A percentile compares a stretch with the other conserved stretches of the same genome.
phyloP scores from a whole-genome alignment of 495 filamentous ascomycete species.

The Clohesyomyces aquaticus region DNA sequence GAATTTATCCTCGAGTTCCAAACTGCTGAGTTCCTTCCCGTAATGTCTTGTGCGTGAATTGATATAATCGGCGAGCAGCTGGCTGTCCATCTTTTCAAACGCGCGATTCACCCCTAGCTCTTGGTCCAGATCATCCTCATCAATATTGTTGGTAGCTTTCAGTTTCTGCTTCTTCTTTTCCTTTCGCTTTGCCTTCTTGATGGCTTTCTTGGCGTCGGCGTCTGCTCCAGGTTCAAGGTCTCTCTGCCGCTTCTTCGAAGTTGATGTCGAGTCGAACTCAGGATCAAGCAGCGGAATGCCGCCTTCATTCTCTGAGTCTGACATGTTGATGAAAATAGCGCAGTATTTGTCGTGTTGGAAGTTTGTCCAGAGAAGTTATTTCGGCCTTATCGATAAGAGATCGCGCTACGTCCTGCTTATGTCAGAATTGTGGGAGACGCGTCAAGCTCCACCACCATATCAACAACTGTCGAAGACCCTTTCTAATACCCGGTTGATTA shows the following conservation, averaged over 20 bases:
- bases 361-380: conserved; percentile 6
- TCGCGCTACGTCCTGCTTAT: conserved; percentile 6
- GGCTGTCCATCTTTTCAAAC: conserved; percentile 78
- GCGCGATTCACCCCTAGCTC: conserved; percentile 76
- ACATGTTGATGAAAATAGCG: conserved; percentile 44
- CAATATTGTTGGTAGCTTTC: conserved; percentile 37
- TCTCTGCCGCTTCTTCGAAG: conserved; percentile 46
- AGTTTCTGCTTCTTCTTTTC: conserved; percentile 58
- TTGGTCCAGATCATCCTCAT: conserved; percentile 63
- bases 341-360: conserved; percentile 5
- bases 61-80: conserved; percentile 82
- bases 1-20: conserved; percentile 81
- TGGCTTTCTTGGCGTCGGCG: conserved; percentile 29
- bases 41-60: conserved; percentile 77
- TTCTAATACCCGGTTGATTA: not conserved
- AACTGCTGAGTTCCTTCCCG: conserved; percentile 72
- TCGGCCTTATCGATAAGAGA: conserved; percentile 19
- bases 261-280: conserved; percentile 11
- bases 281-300: conserved; percentile 42
- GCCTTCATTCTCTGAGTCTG: conserved; percentile 40
- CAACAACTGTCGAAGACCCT: not conserved
- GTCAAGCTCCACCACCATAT: conserved; percentile 19
- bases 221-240: conserved; percentile 25
- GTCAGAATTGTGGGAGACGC: not conserved
- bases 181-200: conserved; percentile 56